These are phyloP conservation scores for Boletus smithii DNA, from an alignment of 1,284 basidiomycete genomes.

Conservation along the genomic window DNA sequence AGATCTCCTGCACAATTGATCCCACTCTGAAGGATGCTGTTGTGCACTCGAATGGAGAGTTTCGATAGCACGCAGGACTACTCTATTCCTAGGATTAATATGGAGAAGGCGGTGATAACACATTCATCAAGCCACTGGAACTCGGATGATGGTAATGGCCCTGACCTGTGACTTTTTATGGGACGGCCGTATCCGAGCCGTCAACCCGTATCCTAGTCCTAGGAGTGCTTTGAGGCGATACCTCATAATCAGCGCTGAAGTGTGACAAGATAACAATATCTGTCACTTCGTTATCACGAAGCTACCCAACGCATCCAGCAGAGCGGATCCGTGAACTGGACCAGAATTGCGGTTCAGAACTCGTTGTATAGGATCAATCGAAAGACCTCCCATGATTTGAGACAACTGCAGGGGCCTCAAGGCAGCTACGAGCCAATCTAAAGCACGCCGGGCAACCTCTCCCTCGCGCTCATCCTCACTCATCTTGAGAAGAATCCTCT, in stretches of 20 bases:
- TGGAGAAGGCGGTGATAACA: too few species aligned
- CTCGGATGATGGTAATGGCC: too few species aligned
- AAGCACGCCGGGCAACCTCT: neutral
- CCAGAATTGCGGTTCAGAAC: neutral
- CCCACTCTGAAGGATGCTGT: slow-evolving; percentile 1
- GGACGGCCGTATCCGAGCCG: too few species aligned
- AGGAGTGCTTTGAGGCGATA: too few species aligned
- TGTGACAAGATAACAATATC: slow-evolving; percentile 9
- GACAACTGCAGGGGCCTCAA: slow-evolving; percentile 7
- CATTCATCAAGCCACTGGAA: too few species aligned
- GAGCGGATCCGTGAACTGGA: slow-evolving; percentile 5
- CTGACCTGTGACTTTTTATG: too few species aligned
- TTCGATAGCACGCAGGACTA: neutral
- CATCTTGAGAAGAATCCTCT: slow-evolving; percentile 5
- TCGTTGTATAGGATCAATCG: neutral
- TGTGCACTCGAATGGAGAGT: neutral
- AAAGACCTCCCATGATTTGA: slow-evolving; percentile 12
- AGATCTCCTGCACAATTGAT: neutral
- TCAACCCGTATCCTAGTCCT: too few species aligned
- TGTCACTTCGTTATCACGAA: slow-evolving; percentile 4
- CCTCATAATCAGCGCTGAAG: too few species aligned
- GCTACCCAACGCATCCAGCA: slow-evolving; percentile 11
- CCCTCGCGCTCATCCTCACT: neutral
- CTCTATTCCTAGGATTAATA: too few species aligned
- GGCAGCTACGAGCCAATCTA: slow-evolving; percentile 11